Percentiles rank a stretch among this genome's conserved stretches.
Conservation (phyloP, 2,329 filamentous ascomycete genomes). For the Cercospora sesami region DNA sequence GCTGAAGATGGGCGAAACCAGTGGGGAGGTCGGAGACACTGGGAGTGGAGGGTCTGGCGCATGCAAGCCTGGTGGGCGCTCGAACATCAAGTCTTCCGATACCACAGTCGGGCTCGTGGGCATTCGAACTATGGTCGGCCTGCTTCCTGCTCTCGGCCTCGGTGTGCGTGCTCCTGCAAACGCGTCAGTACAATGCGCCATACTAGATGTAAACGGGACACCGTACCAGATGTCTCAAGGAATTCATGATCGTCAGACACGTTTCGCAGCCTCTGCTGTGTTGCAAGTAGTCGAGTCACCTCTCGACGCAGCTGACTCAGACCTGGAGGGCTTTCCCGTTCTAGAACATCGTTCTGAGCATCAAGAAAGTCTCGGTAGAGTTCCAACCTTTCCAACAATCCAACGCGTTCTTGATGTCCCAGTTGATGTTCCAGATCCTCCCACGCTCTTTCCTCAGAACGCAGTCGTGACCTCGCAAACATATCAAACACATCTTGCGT, state of each 20-base stretch:
- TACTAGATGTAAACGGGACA: neutral
- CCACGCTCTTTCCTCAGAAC: slow-evolving; percentile 54
- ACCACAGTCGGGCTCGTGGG: slow-evolving; percentile 23
- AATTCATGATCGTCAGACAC: neutral
- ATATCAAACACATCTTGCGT: slow-evolving; percentile 52
- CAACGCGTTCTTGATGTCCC: slow-evolving; percentile 48
- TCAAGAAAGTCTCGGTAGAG: slow-evolving; percentile 54
- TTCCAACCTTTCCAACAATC: slow-evolving; percentile 51
- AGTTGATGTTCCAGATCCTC: slow-evolving; percentile 50
- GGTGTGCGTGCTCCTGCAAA: slow-evolving; percentile 24
- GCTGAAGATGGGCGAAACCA: slow-evolving; percentile 41
- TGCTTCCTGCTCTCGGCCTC: slow-evolving; percentile 16
- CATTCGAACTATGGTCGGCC: slow-evolving; percentile 21
- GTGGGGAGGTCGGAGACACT: slow-evolving; percentile 36
- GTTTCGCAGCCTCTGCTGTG: slow-evolving; percentile 19
- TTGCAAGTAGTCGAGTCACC: slow-evolving; percentile 17
- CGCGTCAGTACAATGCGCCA: neutral
- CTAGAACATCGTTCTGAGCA: slow-evolving; percentile 34
- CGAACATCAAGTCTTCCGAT: slow-evolving; percentile 13
- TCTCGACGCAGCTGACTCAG: slow-evolving; percentile 5
- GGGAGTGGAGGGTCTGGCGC: slow-evolving; percentile 30
- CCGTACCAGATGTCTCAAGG: slow-evolving; percentile 8
- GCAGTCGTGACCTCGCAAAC: slow-evolving; percentile 44
- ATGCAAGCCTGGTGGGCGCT: neutral
- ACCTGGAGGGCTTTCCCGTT: slow-evolving; percentile 14